A percentile compares a stretch with the other conserved stretches of the same genome.
Conservation (phyloP, 225 moss, liverwort and hornwort genomes). For the Marchantia paleacea region DNA sequence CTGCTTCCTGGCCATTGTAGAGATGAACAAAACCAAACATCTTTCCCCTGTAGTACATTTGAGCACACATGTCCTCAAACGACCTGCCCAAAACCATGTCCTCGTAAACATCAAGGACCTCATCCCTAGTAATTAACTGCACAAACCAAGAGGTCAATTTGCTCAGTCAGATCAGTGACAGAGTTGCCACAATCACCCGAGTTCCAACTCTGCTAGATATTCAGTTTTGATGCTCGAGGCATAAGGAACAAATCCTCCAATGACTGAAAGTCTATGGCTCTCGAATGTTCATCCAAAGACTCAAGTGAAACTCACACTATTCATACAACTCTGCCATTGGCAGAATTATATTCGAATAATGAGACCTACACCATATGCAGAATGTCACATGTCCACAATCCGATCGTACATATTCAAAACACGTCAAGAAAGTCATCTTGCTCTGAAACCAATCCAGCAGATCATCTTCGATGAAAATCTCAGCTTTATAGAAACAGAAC, state of each 20-base stretch:
- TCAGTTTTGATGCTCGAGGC: not conserved
- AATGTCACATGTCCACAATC: too few relatives aligned
- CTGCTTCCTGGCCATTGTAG: conserved; percentile 94
- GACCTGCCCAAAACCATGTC: conserved; percentile 78
- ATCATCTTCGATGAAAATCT: not conserved
- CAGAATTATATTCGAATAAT: too few relatives aligned
- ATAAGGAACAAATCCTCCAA: not conserved
- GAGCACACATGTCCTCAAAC: conserved; percentile 96
- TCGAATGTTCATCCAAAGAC: not conserved
- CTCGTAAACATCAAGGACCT: conserved; percentile 80
- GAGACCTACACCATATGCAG: too few relatives aligned
- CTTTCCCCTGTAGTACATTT: conserved; percentile 96
- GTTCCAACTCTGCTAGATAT: not conserved
- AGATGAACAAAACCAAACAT: conserved; percentile 98
- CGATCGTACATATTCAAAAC: too few relatives aligned
- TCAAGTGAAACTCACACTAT: not conserved
- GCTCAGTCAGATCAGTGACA: not conserved
- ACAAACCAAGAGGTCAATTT: not conserved
- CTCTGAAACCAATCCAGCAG: not conserved
- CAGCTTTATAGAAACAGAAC: not conserved
- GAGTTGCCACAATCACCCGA: not conserved
- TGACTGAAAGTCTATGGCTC: not conserved
- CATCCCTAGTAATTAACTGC: conserved; percentile 72
- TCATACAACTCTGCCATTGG: not conserved
- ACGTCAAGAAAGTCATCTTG: not conserved